Conservation (phyloP, 192 early-diverging fungal genomes). For the Entomortierella beljakovae region DNA sequence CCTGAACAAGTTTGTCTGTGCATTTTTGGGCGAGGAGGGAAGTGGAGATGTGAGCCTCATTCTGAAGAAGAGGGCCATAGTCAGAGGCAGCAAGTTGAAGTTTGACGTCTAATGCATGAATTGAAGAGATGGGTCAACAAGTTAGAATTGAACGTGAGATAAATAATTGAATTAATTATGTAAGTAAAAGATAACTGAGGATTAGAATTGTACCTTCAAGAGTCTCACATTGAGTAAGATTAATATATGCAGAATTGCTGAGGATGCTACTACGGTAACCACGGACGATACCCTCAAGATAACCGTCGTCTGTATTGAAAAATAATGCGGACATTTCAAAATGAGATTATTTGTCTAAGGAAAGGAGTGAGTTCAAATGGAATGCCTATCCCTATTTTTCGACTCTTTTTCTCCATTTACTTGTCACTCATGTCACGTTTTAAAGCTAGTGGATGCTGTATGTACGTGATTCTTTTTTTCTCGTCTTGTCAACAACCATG, state of each 20-base stretch:
- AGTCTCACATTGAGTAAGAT: slow-evolving; percentile 98
- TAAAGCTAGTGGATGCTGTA: no score
- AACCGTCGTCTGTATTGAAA: slow-evolving; percentile 94
- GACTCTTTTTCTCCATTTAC: neutral
- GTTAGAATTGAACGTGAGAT: neutral
- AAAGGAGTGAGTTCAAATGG: neutral
- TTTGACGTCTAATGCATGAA: slow-evolving; percentile 79
- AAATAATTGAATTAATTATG: neutral
- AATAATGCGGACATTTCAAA: slow-evolving; percentile 57
- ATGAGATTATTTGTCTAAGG: neutral
- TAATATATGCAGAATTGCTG: slow-evolving; percentile 84
- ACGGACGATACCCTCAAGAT: slow-evolving; percentile 93
- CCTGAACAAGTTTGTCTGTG: slow-evolving; percentile 88
- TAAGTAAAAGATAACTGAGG: neutral
- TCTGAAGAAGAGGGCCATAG: slow-evolving; percentile 93
- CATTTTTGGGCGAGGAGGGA: slow-evolving; percentile 91
- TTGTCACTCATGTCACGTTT: neutral
- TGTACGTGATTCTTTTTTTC: no score
- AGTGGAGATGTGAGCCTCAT: slow-evolving; percentile 95
- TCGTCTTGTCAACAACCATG: neutral
- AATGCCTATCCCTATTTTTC: neutral
- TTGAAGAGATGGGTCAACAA: neutral
- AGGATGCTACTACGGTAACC: slow-evolving; percentile 94
- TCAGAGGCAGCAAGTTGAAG: slow-evolving; percentile 95
- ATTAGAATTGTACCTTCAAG: slow-evolving; percentile 76